Evolutionary conservation across 108 stramenopile genomes (phyloP).

Genomic region (Fragilariopsis cylindrus): DNA sequence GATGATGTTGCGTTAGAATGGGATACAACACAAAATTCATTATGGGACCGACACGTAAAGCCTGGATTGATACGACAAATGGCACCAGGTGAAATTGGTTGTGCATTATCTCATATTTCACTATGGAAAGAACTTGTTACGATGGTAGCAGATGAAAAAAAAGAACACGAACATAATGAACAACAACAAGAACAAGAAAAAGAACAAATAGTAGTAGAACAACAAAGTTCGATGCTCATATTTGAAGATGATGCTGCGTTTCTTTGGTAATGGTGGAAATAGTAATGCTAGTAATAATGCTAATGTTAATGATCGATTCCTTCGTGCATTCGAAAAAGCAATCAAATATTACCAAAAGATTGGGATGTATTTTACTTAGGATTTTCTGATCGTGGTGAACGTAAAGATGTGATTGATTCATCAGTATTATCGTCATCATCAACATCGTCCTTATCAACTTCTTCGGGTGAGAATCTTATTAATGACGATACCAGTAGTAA

Average conservation of each 20-base stretch:
- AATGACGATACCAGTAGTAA: neutral
- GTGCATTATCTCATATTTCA: constrained; percentile 42
- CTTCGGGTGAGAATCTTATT: no score
- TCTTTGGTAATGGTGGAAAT: neutral
- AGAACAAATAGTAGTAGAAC: neutral
- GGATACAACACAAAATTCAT: constrained; percentile 47
- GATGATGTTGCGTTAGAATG: constrained; percentile 27
- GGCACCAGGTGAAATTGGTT: constrained; percentile 47
- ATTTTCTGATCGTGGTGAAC: constrained; percentile 47
- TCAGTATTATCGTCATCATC: neutral
- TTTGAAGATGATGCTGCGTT: constrained; percentile 6
- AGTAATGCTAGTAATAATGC: neutral
- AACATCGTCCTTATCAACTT: neutral
- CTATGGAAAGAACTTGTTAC: constrained; percentile 34
- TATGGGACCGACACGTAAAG: constrained; percentile 26
- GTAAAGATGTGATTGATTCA: neutral
- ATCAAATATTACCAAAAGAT: constrained; percentile 29
- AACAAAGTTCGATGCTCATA: neutral
- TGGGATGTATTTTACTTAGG: constrained; percentile 52
- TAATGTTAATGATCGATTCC: constrained; percentile 12
- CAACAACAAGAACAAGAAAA: neutral
- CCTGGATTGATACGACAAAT: constrained; percentile 22
- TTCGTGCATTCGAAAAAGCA: constrained; percentile 18
- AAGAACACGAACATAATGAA: constrained; percentile 16
- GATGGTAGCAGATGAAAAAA: constrained; percentile 33